These are phyloP conservation scores for Metschnikowia colocasiae DNA, from an alignment of 805 yeast species.

Conservation along the genomic window DNA sequence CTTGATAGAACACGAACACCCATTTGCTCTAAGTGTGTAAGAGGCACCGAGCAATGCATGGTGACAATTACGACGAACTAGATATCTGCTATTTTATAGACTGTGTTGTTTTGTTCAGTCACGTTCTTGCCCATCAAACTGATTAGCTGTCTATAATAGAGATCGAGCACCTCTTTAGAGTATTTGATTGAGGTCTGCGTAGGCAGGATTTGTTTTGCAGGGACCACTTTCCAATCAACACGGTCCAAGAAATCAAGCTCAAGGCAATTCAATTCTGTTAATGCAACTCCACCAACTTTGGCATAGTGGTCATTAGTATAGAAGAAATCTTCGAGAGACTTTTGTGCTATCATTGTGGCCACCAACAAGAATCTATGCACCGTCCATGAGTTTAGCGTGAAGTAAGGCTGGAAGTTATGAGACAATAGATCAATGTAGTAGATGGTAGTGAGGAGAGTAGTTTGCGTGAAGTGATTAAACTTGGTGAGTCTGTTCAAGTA, in stretches of 20 bases:
- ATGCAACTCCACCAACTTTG: slow-evolving; percentile 89
- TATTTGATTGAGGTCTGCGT: slow-evolving; percentile 25
- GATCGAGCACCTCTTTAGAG: slow-evolving; percentile 36
- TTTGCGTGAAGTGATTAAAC: slow-evolving; percentile 81
- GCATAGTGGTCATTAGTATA: slow-evolving; percentile 94
- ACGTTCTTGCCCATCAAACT: slow-evolving; percentile 38
- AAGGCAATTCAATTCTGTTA: slow-evolving; percentile 75
- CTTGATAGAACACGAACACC: neutral
- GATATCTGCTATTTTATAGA: slow-evolving; percentile 6
- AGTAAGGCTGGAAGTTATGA: slow-evolving; percentile 65
- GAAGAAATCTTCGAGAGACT: slow-evolving; percentile 89
- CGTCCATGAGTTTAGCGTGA: slow-evolving; percentile 84
- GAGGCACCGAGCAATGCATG: neutral
- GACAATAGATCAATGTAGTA: slow-evolving; percentile 87
- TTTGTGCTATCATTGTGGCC: slow-evolving; percentile 86
- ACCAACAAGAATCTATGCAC: slow-evolving; percentile 89
- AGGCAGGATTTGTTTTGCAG: slow-evolving; percentile 30
- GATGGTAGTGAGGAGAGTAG: slow-evolving; percentile 76
- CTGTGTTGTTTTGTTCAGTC: slow-evolving; percentile 15
- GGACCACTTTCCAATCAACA: slow-evolving; percentile 63
- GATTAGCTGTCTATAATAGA: slow-evolving; percentile 39
- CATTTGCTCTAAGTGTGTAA: neutral
- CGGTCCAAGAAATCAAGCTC: slow-evolving; percentile 83
- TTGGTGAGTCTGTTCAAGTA: slow-evolving; percentile 69
- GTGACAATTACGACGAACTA: neutral